These are phyloP conservation scores for Blepharisma japonicum DNA, from an alignment of 73 alveolate genomes.

Conservation along the genomic window DNA sequence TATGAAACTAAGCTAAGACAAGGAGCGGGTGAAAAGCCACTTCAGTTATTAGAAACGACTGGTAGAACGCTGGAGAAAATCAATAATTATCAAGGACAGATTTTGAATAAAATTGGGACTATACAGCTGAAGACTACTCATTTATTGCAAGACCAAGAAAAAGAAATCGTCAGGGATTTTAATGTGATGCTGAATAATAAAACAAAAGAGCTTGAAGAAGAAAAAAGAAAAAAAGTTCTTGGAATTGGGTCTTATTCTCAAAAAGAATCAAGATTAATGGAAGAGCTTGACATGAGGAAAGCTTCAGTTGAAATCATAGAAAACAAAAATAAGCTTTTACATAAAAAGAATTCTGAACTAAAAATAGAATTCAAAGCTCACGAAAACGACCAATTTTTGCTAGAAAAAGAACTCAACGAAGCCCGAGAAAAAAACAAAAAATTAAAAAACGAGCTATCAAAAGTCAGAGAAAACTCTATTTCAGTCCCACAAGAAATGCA, in stretches of 20 bases:
- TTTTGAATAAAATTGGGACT: constrained; percentile 53
- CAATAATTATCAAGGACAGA: constrained; percentile 36
- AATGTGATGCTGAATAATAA: constrained; percentile 38
- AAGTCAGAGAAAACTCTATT: neutral
- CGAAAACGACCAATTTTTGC: constrained; percentile 63
- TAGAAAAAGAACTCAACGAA: constrained; percentile 51
- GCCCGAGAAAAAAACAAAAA: constrained; percentile 62
- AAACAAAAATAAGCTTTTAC: constrained; percentile 54
- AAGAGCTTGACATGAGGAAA: constrained; percentile 53
- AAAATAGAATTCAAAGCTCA: constrained; percentile 54
- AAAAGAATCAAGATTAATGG: neutral
- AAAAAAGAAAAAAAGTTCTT: constrained; percentile 63
- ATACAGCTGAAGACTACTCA: constrained; percentile 52
- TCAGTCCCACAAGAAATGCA: no score
- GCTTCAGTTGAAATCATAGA: constrained; percentile 62
- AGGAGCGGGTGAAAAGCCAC: constrained; percentile 45
- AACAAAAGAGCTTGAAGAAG: constrained; percentile 48
- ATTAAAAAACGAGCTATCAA: constrained; percentile 54
- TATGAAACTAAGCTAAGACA: constrained; percentile 55
- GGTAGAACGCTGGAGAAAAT: constrained; percentile 49
- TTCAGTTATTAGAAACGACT: constrained; percentile 33
- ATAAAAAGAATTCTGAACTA: constrained; percentile 64
- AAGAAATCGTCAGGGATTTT: constrained; percentile 61
- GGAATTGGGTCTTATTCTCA: constrained; percentile 29
- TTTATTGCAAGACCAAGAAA: constrained; percentile 60